Evolutionary conservation across 306 rosid genomes (phyloP).

Genomic region (Cicer judaicum): DNA sequence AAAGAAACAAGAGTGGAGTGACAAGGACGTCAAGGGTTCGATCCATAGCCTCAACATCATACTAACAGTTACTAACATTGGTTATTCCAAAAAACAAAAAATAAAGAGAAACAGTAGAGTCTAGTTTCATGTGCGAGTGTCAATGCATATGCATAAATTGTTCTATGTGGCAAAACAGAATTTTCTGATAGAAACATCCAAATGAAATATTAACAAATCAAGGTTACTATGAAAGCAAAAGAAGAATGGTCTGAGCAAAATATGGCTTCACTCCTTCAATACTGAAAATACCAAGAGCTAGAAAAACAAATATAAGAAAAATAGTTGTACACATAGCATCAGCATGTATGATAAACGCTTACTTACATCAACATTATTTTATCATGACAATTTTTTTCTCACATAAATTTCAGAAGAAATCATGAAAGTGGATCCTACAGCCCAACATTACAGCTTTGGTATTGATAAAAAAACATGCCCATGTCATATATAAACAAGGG

Average conservation of each 20-base stretch:
- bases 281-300: slow-evolving; percentile 10
- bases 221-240: slow-evolving; percentile 1
- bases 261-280: neutral
- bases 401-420: neutral
- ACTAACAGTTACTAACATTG: no score
- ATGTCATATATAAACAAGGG: neutral
- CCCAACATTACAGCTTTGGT: neutral
- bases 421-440: slow-evolving; percentile 11
- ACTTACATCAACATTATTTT: neutral
- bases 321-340: neutral
- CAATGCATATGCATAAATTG: slow-evolving; percentile 12
- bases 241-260: slow-evolving; percentile 1
- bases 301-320: neutral
- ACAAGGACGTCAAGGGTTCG: no score
- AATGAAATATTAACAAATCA: slow-evolving; percentile 1
- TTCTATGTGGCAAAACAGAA: neutral
- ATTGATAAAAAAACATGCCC: slow-evolving; percentile 5
- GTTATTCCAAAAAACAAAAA: neutral
- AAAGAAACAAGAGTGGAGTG: no score
- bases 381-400: slow-evolving; percentile 24
- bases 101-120: neutral
- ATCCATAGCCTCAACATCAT: no score
- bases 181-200: slow-evolving; percentile 8
- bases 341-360: slow-evolving; percentile 20
- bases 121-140: neutral